Percentiles rank a stretch among this genome's conserved stretches.
These are phyloP conservation scores for Globisporangium perplexum DNA, from an alignment of 352 stramenopile genomes.

Conservation along the genomic window DNA sequence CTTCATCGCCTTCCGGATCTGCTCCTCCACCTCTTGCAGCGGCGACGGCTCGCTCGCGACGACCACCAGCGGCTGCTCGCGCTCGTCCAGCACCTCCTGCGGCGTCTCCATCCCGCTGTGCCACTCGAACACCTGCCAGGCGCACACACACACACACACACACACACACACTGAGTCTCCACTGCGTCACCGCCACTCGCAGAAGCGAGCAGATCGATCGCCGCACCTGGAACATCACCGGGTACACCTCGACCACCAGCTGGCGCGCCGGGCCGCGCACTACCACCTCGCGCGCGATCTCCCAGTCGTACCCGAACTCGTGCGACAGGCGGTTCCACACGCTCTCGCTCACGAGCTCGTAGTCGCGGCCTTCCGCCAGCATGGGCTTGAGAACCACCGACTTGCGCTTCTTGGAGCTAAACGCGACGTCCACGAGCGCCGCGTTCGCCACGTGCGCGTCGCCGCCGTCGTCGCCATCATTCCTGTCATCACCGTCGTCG, in stretches of 20 bases:
- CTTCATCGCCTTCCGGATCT: conserved; percentile 35
- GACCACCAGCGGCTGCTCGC: conserved; percentile 37
- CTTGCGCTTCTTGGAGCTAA: conserved; percentile 34
- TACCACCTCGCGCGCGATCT: conserved; percentile 60
- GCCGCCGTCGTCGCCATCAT: conserved; percentile 11
- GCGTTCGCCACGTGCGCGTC: conserved; percentile 23
- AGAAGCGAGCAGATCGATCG: no score
- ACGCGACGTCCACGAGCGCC: conserved; percentile 36
- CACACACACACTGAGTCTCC: background rate
- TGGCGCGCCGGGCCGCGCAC: conserved; percentile 26
- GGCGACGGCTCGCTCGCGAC: conserved; percentile 26
- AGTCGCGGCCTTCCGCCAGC: conserved; percentile 61
- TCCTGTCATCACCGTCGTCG: conserved; percentile 12
- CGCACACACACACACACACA: conserved; percentile 1
- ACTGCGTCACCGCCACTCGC: background rate
- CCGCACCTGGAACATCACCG: conserved; percentile 51
- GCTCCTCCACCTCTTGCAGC: conserved; percentile 35
- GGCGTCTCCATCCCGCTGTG: conserved; percentile 25
- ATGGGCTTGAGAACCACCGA: conserved; percentile 50
- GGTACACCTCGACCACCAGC: conserved; percentile 67
- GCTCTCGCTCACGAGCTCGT: conserved; percentile 55
- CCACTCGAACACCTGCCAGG: conserved; percentile 32
- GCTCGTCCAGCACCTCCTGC: conserved; percentile 16
- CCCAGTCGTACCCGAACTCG: conserved; percentile 63
- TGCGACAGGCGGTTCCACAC: conserved; percentile 68